Evolutionary conservation across 1,284 basidiomycete species (phyloP).

Genomic region (Xanthoconium separans): DNA sequence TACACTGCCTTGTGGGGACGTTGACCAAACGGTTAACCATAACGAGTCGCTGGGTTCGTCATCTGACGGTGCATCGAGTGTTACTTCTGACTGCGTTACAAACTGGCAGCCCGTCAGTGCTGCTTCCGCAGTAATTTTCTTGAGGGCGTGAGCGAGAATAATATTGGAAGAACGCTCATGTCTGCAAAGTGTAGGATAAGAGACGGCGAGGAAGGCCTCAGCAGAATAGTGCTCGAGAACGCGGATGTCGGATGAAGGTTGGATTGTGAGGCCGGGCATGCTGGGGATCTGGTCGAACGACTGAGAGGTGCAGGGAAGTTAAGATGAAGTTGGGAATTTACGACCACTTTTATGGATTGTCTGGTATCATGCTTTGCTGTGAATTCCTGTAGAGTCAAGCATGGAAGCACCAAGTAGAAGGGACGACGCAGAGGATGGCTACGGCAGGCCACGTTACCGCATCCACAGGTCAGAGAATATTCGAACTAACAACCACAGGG

Average conservation of each 20-base stretch:
- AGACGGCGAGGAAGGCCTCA: slow-evolving; percentile 41
- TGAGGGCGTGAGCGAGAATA: slow-evolving; percentile 50
- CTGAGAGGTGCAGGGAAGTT: slow-evolving; percentile 19
- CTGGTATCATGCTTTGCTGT: slow-evolving; percentile 17
- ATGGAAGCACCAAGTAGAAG: slow-evolving; percentile 11
- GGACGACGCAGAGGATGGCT: slow-evolving; percentile 13
- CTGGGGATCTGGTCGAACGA: slow-evolving; percentile 20
- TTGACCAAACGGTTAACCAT: slow-evolving; percentile 54
- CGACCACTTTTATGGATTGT: slow-evolving; percentile 11
- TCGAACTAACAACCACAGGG: slow-evolving; percentile 19
- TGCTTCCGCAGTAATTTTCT: slow-evolving; percentile 39
- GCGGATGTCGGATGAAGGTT: slow-evolving; percentile 22
- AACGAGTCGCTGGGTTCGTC: slow-evolving; percentile 31
- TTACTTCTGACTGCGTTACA: slow-evolving; percentile 35
- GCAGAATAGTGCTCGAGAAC: slow-evolving; percentile 47
- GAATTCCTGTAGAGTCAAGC: slow-evolving; percentile 18
- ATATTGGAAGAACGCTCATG: slow-evolving; percentile 52
- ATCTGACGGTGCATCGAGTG: slow-evolving; percentile 10
- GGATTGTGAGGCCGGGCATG: slow-evolving; percentile 29
- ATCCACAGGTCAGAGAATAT: background rate
- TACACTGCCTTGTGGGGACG: slow-evolving; percentile 28
- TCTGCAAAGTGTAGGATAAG: slow-evolving; percentile 42
- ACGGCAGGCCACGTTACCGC: slow-evolving; percentile 4
- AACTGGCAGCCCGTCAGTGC: slow-evolving; percentile 40
- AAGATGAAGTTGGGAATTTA: background rate